Evolutionary conservation across 352 stramenopile genomes (phyloP), one percentile per base, ranked within the genome.

Genomic region (Globisporangium middletonii): DNA sequence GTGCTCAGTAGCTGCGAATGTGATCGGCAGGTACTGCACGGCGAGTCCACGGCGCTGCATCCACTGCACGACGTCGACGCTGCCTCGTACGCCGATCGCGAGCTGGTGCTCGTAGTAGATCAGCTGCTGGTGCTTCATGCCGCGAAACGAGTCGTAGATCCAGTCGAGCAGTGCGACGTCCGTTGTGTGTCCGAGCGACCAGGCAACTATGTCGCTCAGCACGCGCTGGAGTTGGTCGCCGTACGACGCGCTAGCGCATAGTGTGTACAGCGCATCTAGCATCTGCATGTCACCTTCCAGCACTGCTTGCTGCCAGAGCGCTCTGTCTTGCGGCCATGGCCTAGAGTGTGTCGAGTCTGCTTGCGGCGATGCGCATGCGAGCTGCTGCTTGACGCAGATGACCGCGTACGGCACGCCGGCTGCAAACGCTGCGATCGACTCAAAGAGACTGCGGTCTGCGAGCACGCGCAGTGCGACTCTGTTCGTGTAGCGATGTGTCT

Each of bases 31-130:
- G 13, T 19, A 6, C 3, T 9, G 8, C 1, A 57, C 3, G 0
- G 0, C 1, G 37, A 38, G 46, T 7, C 16, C 26, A 16, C 18
- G 53, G 0, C 6, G 26, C 53, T 43, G 9, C 19, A 58, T 19
- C 53, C 42, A 58, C 38, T 50, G 3, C 1, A 51, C 12, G 53
- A 58, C 7, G 2, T 50, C 53, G 7, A 58, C 26, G 16, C 41
- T 15, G 27, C 28, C 42, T 13, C 28, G 23, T 7, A 9, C 18
- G 4, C 50, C 33, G 9, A 56, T 0, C 8, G 37, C 19, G 7
- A 13, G 1, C 7, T 27, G 18, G 4, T 48, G 2, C 18, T 27
- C 43, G 18, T 9, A 23, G 18, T 23, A 27, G 7, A 48, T 8
- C 15, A 48, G 6, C 18, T n/a, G 19, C 15, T 27, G 18, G 8